These are phyloP conservation scores for Neurospora discreta DNA, from an alignment of 495 filamentous ascomycete species.

Conservation along the genomic window DNA sequence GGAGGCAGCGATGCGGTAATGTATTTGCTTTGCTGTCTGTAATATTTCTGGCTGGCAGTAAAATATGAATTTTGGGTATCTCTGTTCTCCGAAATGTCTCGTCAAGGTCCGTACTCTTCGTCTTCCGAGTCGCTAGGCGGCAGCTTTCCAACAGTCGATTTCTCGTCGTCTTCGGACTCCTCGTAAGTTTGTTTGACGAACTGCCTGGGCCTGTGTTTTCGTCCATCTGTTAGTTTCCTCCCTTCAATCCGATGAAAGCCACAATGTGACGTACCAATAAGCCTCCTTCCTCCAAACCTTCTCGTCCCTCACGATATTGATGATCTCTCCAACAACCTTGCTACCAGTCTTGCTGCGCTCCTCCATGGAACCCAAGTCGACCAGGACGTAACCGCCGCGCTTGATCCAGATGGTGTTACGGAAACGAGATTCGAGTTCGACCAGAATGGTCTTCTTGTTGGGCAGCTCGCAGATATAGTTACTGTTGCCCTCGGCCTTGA, in stretches of 20 bases:
- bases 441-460: slow-evolving; percentile 45
- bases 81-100: neutral
- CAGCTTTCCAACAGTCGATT: slow-evolving; percentile 72
- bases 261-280: slow-evolving; percentile 58
- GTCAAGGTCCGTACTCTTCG: slow-evolving; percentile 33
- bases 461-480: slow-evolving; percentile 64
- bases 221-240: slow-evolving; percentile 9
- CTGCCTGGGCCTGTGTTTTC: slow-evolving; percentile 58
- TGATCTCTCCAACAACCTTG: slow-evolving; percentile 77
- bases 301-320: slow-evolving; percentile 87
- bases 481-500: slow-evolving; percentile 79
- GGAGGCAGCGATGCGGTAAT: slow-evolving; percentile 9
- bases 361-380: slow-evolving; percentile 54
- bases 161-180: slow-evolving; percentile 53
- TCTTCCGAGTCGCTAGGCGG: slow-evolving; percentile 61
- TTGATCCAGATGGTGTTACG: slow-evolving; percentile 87
- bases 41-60: neutral
- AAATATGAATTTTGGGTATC: neutral
- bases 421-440: slow-evolving; percentile 71
- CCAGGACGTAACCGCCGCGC: slow-evolving; percentile 72
- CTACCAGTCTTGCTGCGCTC: slow-evolving; percentile 59
- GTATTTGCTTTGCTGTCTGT: neutral
- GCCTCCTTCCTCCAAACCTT: slow-evolving; percentile 78
- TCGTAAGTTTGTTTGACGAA: slow-evolving; percentile 54
- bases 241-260: neutral